Conservation (phyloP, 192 early-diverging fungal species). For the Umbelopsis sp. region DNA sequence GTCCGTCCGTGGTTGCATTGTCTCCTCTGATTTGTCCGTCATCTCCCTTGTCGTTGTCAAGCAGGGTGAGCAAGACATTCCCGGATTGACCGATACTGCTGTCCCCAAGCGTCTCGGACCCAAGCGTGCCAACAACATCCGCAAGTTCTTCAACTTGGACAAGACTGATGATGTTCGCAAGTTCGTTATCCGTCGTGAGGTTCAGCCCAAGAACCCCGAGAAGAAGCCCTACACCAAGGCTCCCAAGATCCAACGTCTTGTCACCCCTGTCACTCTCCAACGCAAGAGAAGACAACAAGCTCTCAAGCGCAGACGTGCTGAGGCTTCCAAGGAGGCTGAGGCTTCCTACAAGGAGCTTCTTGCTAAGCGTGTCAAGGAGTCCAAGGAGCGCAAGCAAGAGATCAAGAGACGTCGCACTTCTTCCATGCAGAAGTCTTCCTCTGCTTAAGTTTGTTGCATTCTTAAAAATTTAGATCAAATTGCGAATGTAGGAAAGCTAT, state of each 20-base stretch:
- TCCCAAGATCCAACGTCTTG: conserved; percentile 96
- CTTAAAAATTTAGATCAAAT: conserved; percentile 9
- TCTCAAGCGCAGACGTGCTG: conserved; percentile 84
- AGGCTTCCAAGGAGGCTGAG: conserved; percentile 79
- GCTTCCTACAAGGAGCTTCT: conserved; percentile 86
- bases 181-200: conserved; percentile 98
- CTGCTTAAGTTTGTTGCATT: conserved; percentile 32
- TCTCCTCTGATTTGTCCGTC: conserved; percentile 90
- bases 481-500: conserved; percentile 15
- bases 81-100: conserved; percentile 90
- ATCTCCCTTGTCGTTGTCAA: conserved; percentile 95
- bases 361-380: conserved; percentile 92
- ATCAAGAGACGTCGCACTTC: conserved; percentile 77
- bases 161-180: conserved; percentile 99
- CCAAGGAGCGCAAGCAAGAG: conserved; percentile 84
- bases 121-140: conserved; percentile 98
- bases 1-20: conserved; percentile 99
- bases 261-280: conserved; percentile 96
- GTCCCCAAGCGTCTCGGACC: conserved; percentile 98
- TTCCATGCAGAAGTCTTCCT: conserved; percentile 58
- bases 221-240: conserved; percentile 97
- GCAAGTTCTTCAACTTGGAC: conserved; percentile 98
- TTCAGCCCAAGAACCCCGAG: conserved; percentile 84
- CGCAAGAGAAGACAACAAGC: conserved; percentile 89
- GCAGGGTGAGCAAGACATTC: conserved; percentile 95